phyloP scores from a whole-genome alignment of 139 green algal species.

The Picochlorum sp. region DNA sequence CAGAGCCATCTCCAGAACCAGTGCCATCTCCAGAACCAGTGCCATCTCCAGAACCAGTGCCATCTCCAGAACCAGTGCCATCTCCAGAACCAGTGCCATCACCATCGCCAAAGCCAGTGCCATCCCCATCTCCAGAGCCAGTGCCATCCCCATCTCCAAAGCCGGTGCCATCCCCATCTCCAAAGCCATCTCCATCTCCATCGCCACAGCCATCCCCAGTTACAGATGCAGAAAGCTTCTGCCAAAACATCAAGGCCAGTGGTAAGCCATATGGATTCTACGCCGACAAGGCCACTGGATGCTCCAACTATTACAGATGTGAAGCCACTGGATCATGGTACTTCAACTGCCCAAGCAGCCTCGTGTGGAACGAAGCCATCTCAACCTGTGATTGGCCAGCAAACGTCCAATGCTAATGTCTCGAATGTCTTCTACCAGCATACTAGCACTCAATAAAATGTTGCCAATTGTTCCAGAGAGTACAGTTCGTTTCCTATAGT shows the following conservation, averaged over 20 bases:
- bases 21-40: neutral
- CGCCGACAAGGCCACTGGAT: constrained; percentile 7
- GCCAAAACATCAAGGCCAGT: neutral
- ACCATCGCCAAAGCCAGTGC: constrained; percentile 1
- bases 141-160: neutral
- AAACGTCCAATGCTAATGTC: constrained; percentile 17
- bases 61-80: neutral
- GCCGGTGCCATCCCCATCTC: too few species aligned
- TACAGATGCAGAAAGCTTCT: neutral
- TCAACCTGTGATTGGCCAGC: constrained; percentile 13
- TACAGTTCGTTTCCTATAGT: too few species aligned
- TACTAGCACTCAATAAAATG: too few species aligned
- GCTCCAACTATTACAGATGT: constrained; percentile 9
- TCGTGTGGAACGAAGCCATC: constrained; percentile 13
- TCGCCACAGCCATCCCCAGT: neutral
- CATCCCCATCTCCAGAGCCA: neutral
- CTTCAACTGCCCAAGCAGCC: neutral
- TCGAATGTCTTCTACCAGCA: neutral
- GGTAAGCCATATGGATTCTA: constrained; percentile 10
- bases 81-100: too few species aligned
- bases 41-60: neutral
- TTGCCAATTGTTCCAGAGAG: too few species aligned
- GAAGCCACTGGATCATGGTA: constrained; percentile 6
- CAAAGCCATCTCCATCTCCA: neutral
- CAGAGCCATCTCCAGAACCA: neutral